A percentile compares a stretch with the other conserved stretches of the same genome.
Evolutionary conservation across 2,329 filamentous ascomycete species (phyloP).

Genomic region (Magnaporthiopsis poae): DNA sequence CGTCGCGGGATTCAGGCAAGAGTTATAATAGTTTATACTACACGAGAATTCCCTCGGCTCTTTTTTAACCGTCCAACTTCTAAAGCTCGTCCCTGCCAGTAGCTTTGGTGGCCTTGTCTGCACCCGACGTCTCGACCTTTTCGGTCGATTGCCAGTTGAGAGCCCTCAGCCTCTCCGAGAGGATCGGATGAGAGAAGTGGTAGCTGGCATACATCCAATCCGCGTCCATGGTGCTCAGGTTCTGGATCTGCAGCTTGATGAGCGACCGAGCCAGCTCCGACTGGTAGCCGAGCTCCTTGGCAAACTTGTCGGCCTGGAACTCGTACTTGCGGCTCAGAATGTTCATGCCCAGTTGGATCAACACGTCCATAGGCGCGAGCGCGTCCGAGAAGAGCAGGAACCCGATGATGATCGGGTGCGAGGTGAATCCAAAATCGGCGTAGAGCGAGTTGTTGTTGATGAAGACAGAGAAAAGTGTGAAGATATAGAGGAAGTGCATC

Average conservation of each 20-base stretch:
- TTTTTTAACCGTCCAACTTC: conserved; percentile 10
- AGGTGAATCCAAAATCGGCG: conserved; percentile 77
- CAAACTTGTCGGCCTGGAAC: conserved; percentile 91
- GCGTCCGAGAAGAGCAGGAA: conserved; percentile 97
- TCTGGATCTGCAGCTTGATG: conserved; percentile 96
- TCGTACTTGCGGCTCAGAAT: conserved; percentile 88
- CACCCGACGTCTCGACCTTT: conserved; percentile 32
- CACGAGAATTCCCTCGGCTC: not conserved
- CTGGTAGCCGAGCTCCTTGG: conserved; percentile 72
- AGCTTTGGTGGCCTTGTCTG: conserved; percentile 42
- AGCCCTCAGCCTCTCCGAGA: conserved; percentile 84
- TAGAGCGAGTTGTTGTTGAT: conserved; percentile 92
- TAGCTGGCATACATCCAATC: conserved; percentile 98
- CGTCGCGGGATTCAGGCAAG: not conserved
- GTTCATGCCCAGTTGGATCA: conserved; percentile 94
- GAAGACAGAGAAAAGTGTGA: conserved; percentile 91
- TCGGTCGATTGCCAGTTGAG: conserved; percentile 69
- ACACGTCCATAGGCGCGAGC: conserved; percentile 84
- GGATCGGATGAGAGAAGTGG: conserved; percentile 94
- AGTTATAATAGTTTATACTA: not conserved
- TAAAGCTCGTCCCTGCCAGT: conserved; percentile 67
- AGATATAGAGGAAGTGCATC: conserved; percentile 93
- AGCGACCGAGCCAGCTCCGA: conserved; percentile 74
- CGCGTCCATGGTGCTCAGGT: conserved; percentile 95
- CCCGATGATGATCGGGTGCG: conserved; percentile 87